Evolutionary conservation across 1,284 basidiomycete species (phyloP).

Genomic region (Chondrostereum purpureum): DNA sequence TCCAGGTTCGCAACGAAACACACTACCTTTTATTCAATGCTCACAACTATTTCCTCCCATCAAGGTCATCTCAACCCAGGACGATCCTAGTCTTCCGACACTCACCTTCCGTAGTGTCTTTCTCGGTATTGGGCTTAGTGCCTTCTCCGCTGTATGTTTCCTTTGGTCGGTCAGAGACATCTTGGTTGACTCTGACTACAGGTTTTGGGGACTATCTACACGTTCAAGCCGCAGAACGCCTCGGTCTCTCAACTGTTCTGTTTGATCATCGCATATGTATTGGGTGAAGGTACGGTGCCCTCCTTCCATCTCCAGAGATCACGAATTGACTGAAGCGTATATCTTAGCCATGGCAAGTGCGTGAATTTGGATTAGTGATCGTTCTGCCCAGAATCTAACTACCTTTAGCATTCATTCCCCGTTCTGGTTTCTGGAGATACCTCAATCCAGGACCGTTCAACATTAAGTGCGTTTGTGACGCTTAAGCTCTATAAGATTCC

Average conservation of each 20-base stretch:
- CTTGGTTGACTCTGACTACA: conserved; percentile 8
- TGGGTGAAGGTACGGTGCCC: conserved; percentile 45
- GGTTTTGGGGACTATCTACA: conserved; percentile 46
- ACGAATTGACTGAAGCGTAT: too few relatives aligned
- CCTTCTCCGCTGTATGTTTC: conserved; percentile 38
- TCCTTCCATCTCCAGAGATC: not conserved
- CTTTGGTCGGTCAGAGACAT: conserved; percentile 10
- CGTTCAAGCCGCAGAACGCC: conserved; percentile 53
- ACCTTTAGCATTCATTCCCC: conserved; percentile 30
- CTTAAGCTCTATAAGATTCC: not conserved
- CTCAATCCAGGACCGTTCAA: conserved; percentile 54
- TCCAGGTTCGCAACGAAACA: conserved; percentile 24
- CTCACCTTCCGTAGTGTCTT: conserved; percentile 43
- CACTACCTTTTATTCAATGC: not conserved
- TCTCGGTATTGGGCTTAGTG: conserved; percentile 40
- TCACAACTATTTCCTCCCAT: not conserved
- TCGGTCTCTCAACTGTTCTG: conserved; percentile 53
- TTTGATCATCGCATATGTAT: conserved; percentile 53
- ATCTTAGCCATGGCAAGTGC: too few relatives aligned
- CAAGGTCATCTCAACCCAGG: conserved; percentile 38
- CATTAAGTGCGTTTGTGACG: conserved; percentile 34
- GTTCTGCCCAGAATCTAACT: conserved; percentile 2
- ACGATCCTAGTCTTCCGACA: conserved; percentile 39
- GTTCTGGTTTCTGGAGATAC: conserved; percentile 35
- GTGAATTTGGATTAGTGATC: too few relatives aligned